These are phyloP conservation scores for Gynandropsis gynandra DNA, from an alignment of 345 rosid species.

Conservation along the genomic window DNA sequence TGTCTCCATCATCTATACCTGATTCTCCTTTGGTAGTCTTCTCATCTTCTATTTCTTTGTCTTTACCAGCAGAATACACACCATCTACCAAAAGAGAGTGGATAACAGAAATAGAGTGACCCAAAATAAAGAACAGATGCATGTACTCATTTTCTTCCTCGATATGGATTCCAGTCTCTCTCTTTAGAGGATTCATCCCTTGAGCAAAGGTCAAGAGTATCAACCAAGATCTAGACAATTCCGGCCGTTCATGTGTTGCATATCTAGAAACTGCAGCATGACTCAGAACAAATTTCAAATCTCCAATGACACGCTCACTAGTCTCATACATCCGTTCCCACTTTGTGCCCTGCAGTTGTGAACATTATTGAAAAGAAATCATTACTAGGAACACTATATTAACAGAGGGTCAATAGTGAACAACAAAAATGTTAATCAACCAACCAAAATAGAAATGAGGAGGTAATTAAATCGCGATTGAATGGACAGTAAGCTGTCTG, in stretches of 20 bases:
- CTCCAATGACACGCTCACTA: slow-evolving; percentile 63
- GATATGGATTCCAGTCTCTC: slow-evolving; percentile 69
- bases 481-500: background rate
- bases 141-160: slow-evolving; percentile 67
- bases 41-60: slow-evolving; percentile 36
- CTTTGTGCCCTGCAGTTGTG: slow-evolving; percentile 44
- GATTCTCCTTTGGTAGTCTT: slow-evolving; percentile 26
- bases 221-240: slow-evolving; percentile 69
- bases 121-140: slow-evolving; percentile 53
- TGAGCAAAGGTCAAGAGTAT: slow-evolving; percentile 68
- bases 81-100: slow-evolving; percentile 74
- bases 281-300: slow-evolving; percentile 80
- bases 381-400: slow-evolving; percentile 5
- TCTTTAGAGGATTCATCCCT: slow-evolving; percentile 76
- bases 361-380: slow-evolving; percentile 14
- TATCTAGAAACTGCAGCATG: slow-evolving; percentile 62
- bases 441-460: slow-evolving; percentile 10
- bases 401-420: slow-evolving; percentile 3
- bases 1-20: slow-evolving; percentile 45
- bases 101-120: slow-evolving; percentile 53
- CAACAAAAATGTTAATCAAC: slow-evolving; percentile 6
- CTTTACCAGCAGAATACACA: slow-evolving; percentile 47
- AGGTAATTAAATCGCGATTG: background rate
- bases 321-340: slow-evolving; percentile 57
- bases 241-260: slow-evolving; percentile 49